Conservation (phyloP, 2,329 filamentous ascomycete species). For the Arthrobotrys iridis region DNA sequence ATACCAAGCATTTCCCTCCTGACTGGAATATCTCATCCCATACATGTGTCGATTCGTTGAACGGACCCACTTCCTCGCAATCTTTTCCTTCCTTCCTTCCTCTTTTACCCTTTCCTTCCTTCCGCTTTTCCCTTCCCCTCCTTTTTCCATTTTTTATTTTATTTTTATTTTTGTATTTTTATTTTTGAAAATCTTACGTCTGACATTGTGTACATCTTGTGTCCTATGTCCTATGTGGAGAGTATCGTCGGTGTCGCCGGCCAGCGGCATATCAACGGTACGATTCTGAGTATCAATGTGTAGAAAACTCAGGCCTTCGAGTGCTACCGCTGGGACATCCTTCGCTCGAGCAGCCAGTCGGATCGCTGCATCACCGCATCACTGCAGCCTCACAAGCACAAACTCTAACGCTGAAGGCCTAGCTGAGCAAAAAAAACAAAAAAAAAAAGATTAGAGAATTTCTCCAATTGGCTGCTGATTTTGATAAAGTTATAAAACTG, state of each 20-base stretch:
- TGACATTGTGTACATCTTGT: no score
- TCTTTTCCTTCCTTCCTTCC: background rate
- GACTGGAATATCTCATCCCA: constrained; percentile 29
- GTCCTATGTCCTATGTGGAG: background rate
- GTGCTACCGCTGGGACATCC: background rate
- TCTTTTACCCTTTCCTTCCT: background rate
- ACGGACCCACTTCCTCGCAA: background rate
- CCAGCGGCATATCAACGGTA: background rate
- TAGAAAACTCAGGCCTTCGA: constrained; percentile 1
- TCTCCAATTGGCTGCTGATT: background rate
- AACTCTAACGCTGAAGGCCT: background rate
- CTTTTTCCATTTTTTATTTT: background rate
- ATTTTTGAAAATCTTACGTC: no score
- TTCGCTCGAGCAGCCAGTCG: constrained; percentile 2
- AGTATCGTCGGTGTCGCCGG: constrained; percentile 6
- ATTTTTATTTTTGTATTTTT: no score
- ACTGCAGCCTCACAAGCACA: background rate
- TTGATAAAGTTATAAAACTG: constrained; percentile 2
- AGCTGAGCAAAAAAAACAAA: constrained; percentile 1
- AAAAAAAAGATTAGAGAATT: background rate
- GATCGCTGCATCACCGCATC: background rate
- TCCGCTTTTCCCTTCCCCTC: no score
- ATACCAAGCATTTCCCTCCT: constrained; percentile 18
- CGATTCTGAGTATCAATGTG: background rate
- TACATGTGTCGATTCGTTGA: background rate